These are phyloP conservation scores for Gynochthodes officinalis DNA, from an alignment of 257 asterid genomes.

Conservation along the genomic window DNA sequence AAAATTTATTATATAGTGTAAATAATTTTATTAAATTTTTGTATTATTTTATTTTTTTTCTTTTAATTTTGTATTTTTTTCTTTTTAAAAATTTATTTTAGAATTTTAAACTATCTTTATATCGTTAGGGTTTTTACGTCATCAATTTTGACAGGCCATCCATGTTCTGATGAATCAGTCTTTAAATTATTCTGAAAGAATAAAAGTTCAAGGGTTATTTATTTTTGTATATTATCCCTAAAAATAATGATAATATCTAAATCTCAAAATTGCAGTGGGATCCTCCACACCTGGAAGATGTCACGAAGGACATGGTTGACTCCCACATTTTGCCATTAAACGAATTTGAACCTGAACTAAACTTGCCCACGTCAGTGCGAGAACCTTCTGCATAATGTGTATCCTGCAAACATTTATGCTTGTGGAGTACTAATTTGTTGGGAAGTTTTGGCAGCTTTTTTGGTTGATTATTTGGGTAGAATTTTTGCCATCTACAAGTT, in stretches of 20 bases:
- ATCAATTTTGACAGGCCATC: no score
- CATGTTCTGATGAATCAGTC: no score
- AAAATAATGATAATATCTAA: background rate
- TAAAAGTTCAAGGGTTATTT: no score
- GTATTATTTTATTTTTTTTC: no score
- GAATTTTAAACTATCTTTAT: no score
- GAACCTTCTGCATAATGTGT: conserved; percentile 71
- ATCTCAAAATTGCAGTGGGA: conserved; percentile 59
- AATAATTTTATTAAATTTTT: no score
- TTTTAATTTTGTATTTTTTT: no score
- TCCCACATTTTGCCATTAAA: conserved; percentile 52
- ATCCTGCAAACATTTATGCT: background rate
- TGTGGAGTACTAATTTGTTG: background rate
- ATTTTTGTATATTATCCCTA: no score
- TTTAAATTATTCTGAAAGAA: no score
- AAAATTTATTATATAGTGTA: no score
- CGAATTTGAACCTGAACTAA: conserved; percentile 66
- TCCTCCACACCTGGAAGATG: conserved; percentile 66
- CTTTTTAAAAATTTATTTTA: no score
- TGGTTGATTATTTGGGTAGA: background rate
- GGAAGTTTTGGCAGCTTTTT: background rate
- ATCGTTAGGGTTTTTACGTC: no score
- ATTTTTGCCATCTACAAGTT: background rate
- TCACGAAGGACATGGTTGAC: conserved; percentile 67
- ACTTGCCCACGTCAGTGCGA: conserved; percentile 73